Evolutionary conservation across 805 yeast species (phyloP), one percentile per base, ranked within the genome.

Genomic region (Kazachstania kunashirensis): DNA sequence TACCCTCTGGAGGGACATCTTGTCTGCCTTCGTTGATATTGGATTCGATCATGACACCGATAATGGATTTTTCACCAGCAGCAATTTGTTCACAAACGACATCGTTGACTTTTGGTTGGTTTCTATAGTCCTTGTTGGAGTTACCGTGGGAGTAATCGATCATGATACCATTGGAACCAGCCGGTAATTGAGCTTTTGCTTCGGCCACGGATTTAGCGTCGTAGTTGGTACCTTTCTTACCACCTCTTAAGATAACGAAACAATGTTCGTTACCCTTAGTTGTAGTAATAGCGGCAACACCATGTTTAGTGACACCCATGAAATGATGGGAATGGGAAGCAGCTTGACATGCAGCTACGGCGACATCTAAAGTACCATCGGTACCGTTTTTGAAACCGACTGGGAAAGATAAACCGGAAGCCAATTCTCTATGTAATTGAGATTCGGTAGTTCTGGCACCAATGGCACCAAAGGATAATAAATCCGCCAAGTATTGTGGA

Each of bases 391-490:
- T 89, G 81, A 89, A 89, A 34, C 98, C 98, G 40, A 89, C 78
- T 41, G 98, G 98, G 89, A 89, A 89, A n/a, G 95, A 84, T 43
- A 92, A 71, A 37, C 98, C 98, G 7, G 96, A 88, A 15, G 97
- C 94, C 52, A 89, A 75, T 66, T 89, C 98, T 66, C 98, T 80
- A 68, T 89, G 98, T 43, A 89, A 75, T 65, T 89, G 98, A 30
- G 96, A 89, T 67, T 89, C 98, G 33, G 98, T 89, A 41, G 98
- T 89, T 70, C 98, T 80, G 39, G 98, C 98, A 57, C 98, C 98
- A 64, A 89, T 88, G 42, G 98, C 98, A 55, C 98, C 98, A 49
- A 89, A 77, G 24, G 94, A 81, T 47, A 89, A 71, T 50, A 88
- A 71, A 61, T 92, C 98, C 18, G 89, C 79, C 48, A 89, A 72